Evolutionary conservation across 2,329 filamentous ascomycete genomes (phyloP), one percentile per base, ranked within the genome.

Genomic region (Daldinia sp.): DNA sequence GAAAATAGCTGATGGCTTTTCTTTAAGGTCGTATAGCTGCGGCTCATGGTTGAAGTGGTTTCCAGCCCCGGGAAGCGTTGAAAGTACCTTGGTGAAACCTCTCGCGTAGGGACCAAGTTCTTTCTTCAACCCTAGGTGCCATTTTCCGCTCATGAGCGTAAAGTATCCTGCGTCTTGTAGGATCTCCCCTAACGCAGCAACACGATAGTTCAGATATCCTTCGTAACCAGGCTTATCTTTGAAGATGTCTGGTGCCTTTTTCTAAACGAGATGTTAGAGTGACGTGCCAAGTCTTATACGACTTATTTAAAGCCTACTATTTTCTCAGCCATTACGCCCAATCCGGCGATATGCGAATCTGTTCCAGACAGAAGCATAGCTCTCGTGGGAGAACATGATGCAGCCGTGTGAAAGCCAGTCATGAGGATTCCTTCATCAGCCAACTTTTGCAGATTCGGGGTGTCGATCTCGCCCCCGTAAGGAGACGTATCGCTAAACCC

Each of bases 301-400:
- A 13, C n/a, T n/a, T n/a, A n/a, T n/a, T 11, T 34, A 39, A 43
- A 39, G 58, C 57, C 61, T 64, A 47, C 64, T 60, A 62, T 68
- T 35, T 61, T 63, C 49, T 84, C 81, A 58, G 82, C 81, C 65
- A 85, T 74, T 58, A 82, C 83, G 1, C 83, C 83, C 1, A 85
- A 74, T 2, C 83, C 78, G 17, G 78, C 78, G 51, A 81, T 80
- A 68, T 81, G 82, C 63, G 84, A 80, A 66, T 85, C 82, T 3
- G 84, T 86, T 2, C 85, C 85, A 1, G 83, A 85, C 77, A 87
- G 82, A 55, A 87, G 80, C 85, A 87, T 87, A 45, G 84, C 81
- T 53, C 85, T 78, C 4, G 83, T 85, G 17, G 85, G 85, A 59
- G 84, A 87, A 73, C 85, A 87, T 62, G 85, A 83, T 19, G 85